A percentile compares a stretch with the other conserved stretches of the same genome.
phyloP scores from a whole-genome alignment of 2,329 filamentous ascomycete species.

The Aspergillus japonicus region DNA sequence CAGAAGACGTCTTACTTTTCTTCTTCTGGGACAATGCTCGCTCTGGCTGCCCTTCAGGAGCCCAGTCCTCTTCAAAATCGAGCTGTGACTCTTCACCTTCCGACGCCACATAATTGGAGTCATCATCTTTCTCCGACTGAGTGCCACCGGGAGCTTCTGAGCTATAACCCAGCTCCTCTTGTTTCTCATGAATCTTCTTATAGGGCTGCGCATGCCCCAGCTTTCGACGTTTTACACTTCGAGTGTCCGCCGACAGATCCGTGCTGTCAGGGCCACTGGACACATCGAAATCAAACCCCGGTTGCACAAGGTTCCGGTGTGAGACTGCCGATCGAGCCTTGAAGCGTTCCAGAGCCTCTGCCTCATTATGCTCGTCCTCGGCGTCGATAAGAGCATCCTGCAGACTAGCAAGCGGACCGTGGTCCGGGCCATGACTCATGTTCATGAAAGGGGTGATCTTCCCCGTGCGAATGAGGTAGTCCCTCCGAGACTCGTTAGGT shows the following conservation, averaged over 20 bases:
- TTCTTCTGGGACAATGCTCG: conserved; percentile 19
- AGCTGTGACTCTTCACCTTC: conserved; percentile 29
- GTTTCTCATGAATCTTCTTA: not conserved
- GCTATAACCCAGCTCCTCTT: conserved; percentile 9
- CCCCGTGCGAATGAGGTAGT: conserved; percentile 90
- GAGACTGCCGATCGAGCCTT: conserved; percentile 53
- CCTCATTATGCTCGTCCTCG: conserved; percentile 64
- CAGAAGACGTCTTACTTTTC: conserved; percentile 32
- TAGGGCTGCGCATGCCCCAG: conserved; percentile 16
- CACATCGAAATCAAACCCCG: conserved; percentile 64
- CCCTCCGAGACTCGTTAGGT: conserved; percentile 78
- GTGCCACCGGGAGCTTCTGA: conserved; percentile 13
- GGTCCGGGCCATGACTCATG: conserved; percentile 60
- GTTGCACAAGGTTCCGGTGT: conserved; percentile 70
- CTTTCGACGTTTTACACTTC: conserved; percentile 38
- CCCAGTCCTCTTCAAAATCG: conserved; percentile 38
- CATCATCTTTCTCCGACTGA: conserved; percentile 34
- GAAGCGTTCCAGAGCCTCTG: conserved; percentile 47
- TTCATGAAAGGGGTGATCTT: conserved; percentile 96
- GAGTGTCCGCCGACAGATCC: conserved; percentile 24
- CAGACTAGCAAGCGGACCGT: conserved; percentile 66
- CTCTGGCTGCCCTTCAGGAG: conserved; percentile 30
- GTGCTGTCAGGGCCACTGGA: conserved; percentile 27
- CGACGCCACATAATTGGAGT: conserved; percentile 34
- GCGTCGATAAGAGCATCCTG: conserved; percentile 78